Evolutionary conservation across 2,329 filamentous ascomycete genomes (phyloP), one percentile per base, ranked within the genome.

Genomic region (Hymenoscyphus scutula): DNA sequence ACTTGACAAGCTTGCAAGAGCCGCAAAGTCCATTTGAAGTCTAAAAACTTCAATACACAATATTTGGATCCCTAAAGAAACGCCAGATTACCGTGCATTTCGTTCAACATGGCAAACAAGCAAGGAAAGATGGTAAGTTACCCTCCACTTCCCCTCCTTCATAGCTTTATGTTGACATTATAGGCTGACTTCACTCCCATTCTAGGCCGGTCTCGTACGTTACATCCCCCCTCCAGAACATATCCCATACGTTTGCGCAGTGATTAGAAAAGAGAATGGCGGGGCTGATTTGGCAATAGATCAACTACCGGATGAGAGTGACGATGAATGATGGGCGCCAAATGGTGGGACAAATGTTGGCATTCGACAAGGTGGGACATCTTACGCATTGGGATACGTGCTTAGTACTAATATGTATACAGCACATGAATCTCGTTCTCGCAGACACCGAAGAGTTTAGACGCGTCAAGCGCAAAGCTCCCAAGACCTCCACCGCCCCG

Each of bases 341-440:
- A 78, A 96, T 99, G 88, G 93, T 92, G 48, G 95, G 93, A 66
- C 92, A 98, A 78, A 97, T 99, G 91, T 86, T 99, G 70, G 95
- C 95, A 60, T 99, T 98, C 74, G 95, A 99, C 79, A 98, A 98
- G 86, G 92, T 94, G 79, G 34, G 64, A 25, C 23, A 11, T 48
- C 23, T 10, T 48, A 7, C 10, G n/a, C 1, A 23, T 48, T 48
- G 27, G 7, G 19, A 45, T n/a, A 15, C 25, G 38, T 45, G 51
- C 17, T 13, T 13, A 15, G n/a, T 62, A 7, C 19, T 70, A 56
- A 69, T 60, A 56, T 58, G 11, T 45, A 1, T 10, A 64, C 69
- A 96, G 92, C 95, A 99, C 79, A 99, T 99, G 95, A 99, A 99
- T 78, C 86, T 99, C 69, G 95, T 99, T 66, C 90, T 99, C 67